Conservation (phyloP, 176 grass and related monocot species). For the Olyra latifolia region DNA sequence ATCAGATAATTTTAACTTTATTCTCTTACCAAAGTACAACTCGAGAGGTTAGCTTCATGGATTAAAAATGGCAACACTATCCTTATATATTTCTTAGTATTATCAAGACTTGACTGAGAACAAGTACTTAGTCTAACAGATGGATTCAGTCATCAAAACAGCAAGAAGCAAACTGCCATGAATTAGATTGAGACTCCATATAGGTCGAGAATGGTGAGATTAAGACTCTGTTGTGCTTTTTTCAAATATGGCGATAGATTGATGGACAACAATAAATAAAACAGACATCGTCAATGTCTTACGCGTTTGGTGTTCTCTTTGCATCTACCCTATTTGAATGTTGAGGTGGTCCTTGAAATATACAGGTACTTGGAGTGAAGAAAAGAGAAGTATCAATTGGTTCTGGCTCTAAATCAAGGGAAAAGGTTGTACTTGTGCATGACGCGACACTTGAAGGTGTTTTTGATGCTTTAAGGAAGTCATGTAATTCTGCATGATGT, state of each 20-base stretch:
- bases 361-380: constrained; percentile 81
- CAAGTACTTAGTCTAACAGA: neutral
- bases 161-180: neutral
- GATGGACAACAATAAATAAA: neutral
- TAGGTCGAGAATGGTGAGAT: too few species aligned
- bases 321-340: neutral
- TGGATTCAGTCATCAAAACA: neutral
- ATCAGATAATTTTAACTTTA: neutral
- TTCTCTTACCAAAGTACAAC: neutral
- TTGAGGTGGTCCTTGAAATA: neutral
- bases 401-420: constrained; percentile 89
- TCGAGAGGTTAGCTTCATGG: neutral
- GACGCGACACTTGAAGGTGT: constrained; percentile 62
- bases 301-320: neutral
- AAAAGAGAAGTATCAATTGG: constrained; percentile 89
- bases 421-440: constrained; percentile 82
- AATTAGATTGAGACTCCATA: neutral
- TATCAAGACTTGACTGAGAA: neutral
- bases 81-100: neutral
- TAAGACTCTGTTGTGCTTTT: neutral
- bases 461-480: constrained; percentile 74
- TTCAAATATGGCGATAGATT: neutral
- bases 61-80: neutral
- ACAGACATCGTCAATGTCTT: neutral
- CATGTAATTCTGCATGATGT: constrained; percentile 47